Percentiles rank a stretch among this genome's conserved stretches.
Evolutionary conservation across 2,329 filamentous ascomycete species (phyloP).

Genomic region (Elsinoe perseae): DNA sequence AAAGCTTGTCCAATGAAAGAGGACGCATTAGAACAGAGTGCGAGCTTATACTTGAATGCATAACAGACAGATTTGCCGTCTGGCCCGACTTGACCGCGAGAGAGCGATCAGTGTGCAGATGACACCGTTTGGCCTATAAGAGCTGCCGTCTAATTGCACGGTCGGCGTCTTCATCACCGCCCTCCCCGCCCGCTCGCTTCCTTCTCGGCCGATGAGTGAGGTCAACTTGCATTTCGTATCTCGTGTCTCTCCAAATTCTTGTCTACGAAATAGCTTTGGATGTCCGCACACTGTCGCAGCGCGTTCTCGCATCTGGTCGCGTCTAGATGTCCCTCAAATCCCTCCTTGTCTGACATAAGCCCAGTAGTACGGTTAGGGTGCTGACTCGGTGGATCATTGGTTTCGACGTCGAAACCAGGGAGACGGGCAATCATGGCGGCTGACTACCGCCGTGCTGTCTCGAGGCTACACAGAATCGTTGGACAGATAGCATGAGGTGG

Average conservation of each 20-base stretch:
- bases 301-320: background rate
- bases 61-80: background rate
- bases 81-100: background rate
- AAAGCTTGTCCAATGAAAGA: no score
- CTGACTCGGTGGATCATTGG: background rate
- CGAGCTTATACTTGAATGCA: no score
- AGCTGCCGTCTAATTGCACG: background rate
- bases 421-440: no score
- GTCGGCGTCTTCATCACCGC: background rate
- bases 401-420: background rate
- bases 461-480: no score
- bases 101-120: background rate
- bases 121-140: background rate
- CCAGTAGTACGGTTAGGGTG: background rate
- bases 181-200: background rate
- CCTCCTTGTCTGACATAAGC: background rate
- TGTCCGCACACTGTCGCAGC: background rate
- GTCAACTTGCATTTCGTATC: background rate
- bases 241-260: background rate
- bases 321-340: background rate
- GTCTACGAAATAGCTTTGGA: background rate
- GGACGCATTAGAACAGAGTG: no score
- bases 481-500: background rate
- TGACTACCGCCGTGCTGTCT: no score
- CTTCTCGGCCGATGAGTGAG: background rate